Evolutionary conservation across 495 filamentous ascomycete genomes (phyloP).

Genomic region (Annulohypoxylon nitens): DNA sequence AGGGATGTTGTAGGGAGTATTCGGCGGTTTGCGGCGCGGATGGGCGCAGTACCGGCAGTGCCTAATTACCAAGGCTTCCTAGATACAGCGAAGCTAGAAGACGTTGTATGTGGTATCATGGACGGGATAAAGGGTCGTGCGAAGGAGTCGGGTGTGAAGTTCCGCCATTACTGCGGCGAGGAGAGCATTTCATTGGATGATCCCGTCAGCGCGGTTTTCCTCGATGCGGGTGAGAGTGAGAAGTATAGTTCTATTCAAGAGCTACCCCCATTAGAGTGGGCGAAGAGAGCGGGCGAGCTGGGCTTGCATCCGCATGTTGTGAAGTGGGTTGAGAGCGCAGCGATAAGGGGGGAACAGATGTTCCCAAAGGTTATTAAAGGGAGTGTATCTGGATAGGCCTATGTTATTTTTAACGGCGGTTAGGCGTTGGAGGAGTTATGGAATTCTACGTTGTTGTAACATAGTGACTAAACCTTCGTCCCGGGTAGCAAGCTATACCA

Average conservation of each 20-base stretch:
- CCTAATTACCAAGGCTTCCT: neutral
- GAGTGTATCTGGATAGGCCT: neutral
- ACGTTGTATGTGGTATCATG: neutral
- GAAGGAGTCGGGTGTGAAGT: neutral
- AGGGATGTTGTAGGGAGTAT: neutral
- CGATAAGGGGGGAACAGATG: neutral
- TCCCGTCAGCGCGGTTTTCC: neutral
- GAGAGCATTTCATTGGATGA: neutral
- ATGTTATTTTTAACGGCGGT: neutral
- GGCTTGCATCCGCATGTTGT: slow-evolving; percentile 6
- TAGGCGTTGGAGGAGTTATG: neutral
- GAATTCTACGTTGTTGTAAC: neutral
- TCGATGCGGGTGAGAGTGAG: neutral
- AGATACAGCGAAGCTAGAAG: neutral
- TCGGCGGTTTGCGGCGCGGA: neutral
- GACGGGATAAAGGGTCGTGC: neutral
- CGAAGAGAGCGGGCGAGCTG: neutral
- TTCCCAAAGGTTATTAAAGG: neutral
- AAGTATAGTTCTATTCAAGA: neutral
- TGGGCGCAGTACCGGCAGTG: neutral
- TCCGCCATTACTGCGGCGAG: neutral
- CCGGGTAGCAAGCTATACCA: neutral
- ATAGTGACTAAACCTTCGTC: no score
- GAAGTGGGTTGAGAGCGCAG: slow-evolving; percentile 2
- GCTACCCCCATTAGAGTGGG: neutral